Percentiles rank a stretch among this genome's conserved stretches.
Evolutionary conservation across 306 rosid genomes (phyloP).

Genomic region (Quercus glauca): DNA sequence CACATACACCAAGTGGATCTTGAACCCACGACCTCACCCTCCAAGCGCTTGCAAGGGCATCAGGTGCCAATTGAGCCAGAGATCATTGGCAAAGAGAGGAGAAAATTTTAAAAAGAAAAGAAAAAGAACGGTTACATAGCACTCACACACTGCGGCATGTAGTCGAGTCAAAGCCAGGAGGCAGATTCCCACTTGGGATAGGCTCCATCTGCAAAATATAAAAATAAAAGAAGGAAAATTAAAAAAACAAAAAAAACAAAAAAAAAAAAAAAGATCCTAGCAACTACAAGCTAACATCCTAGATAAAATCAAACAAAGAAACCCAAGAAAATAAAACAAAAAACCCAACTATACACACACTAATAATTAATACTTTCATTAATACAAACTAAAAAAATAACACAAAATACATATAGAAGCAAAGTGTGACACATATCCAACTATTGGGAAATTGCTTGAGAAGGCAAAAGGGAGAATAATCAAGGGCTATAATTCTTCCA

Average conservation of each 20-base stretch:
- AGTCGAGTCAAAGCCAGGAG: conserved; percentile 59
- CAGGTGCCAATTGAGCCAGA: no score
- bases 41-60: no score
- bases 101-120: neutral
- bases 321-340: neutral
- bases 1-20: no score
- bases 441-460: neutral
- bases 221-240: conserved; percentile 15
- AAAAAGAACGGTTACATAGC: conserved; percentile 11
- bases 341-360: neutral
- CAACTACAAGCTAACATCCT: conserved; percentile 6
- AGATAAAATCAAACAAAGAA: neutral
- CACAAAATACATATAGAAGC: neutral
- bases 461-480: neutral
- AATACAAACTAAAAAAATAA: neutral
- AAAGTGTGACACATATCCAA: neutral
- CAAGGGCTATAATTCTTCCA: neutral
- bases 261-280: neutral
- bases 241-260: conserved; percentile 4
- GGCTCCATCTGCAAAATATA: conserved; percentile 54
- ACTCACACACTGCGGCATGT: conserved; percentile 64
- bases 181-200: conserved; percentile 60
- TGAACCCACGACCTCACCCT: no score
- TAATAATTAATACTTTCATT: neutral
- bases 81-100: neutral